These are phyloP conservation scores for Blastobotrys persicus DNA, from an alignment of 1,139 yeast genomes.

Conservation along the genomic window DNA sequence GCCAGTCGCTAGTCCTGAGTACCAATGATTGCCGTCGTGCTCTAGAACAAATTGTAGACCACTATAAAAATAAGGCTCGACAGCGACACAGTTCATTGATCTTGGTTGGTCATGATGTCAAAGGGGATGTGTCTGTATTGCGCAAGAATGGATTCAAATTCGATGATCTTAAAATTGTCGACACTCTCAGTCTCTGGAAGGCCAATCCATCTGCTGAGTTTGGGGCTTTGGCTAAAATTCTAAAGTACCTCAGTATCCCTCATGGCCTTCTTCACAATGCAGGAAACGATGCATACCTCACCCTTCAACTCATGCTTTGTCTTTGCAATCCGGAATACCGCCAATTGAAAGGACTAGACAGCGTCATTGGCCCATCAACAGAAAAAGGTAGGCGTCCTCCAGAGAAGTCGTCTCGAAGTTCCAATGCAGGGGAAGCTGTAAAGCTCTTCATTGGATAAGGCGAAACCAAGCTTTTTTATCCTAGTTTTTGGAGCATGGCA, in stretches of 20 bases:
- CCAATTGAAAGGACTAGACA: slow-evolving; percentile 11
- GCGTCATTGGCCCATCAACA: not conserved
- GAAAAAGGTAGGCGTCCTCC: not conserved
- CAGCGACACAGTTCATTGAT: slow-evolving; percentile 31
- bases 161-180: slow-evolving; percentile 45
- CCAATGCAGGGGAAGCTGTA: not conserved
- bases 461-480: too few species aligned
- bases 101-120: slow-evolving; percentile 69
- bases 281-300: slow-evolving; percentile 78
- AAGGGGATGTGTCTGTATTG: slow-evolving; percentile 60
- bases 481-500: too few species aligned
- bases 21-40: slow-evolving; percentile 21
- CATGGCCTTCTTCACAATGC: slow-evolving; percentile 71
- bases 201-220: slow-evolving; percentile 46
- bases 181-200: slow-evolving; percentile 53
- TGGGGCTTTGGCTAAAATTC: slow-evolving; percentile 50
- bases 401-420: not conserved
- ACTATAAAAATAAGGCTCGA: slow-evolving; percentile 19
- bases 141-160: slow-evolving; percentile 46
- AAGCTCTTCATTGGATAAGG: not conserved
- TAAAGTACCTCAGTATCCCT: slow-evolving; percentile 55
- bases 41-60: slow-evolving; percentile 16
- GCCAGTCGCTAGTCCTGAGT: slow-evolving; percentile 30
- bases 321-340: slow-evolving; percentile 49
- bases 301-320: slow-evolving; percentile 52